Evolutionary conservation across 441 rosid species (phyloP), one percentile per base, ranked within the genome.

Genomic region (Dalechampia spathulata): DNA sequence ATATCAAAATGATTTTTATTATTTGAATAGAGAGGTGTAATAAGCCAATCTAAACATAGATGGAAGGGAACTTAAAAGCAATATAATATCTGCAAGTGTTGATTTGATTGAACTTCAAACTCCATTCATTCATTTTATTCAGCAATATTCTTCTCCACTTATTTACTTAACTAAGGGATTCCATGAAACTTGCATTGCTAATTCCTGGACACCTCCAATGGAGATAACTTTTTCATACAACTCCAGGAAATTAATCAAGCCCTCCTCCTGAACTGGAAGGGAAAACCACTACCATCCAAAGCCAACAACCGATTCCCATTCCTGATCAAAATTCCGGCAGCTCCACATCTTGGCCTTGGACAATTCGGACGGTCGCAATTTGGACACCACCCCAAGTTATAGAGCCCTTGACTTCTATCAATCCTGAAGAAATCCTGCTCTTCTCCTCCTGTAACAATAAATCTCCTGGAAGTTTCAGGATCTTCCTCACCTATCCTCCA

Each of bases 211-310:
- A 12, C 9, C 43, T 10, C 16, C 19, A 16, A 39, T 14, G 43
- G 43, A 39, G 19, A 15, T 10, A 39, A 30, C 34, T 30, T n/a
- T n/a, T n/a, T 9, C 10, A 2, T 10, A 36, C 14, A 39, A 39
- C 14, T 20, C n/a, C 9, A 49, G 5, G 7, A 32, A 50, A 14
- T 17, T 28, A 54, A 54, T 28, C 37, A 21, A 47, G 41, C 48
- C 26, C 32, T 55, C 38, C 51, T 56, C 30, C 38, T 21, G 34
- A 63, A 63, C 20, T 43, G 22, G 8, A 56, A 63, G 41, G 57
- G 62, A 32, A 55, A 56, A 23, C 56, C 67, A 39, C 56, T n/a
- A 34, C 25, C 67, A 30, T 56, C 67, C 43, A 63, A 32, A 0
- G 43, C 55, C 56, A 63, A 16, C 19, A 56, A 41, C 19, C 62